Evolutionary conservation across 208 protist species (phyloP).

Genomic region (Trypanosoma melophagium): DNA sequence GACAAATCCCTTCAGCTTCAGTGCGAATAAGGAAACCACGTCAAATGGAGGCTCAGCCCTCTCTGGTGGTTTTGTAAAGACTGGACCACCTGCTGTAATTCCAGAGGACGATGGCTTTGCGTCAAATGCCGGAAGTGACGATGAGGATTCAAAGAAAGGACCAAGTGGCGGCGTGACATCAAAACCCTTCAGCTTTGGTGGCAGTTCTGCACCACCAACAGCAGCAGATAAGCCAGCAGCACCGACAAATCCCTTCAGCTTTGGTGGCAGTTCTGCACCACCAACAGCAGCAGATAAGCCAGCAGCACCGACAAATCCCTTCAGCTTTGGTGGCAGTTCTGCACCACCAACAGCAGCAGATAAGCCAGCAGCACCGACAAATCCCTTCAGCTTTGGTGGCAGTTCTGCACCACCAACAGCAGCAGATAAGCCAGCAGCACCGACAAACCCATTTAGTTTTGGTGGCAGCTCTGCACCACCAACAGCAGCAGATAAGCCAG

Average conservation of each 20-base stretch:
- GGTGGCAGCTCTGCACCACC: slow-evolving; percentile 10
- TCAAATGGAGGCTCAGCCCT: too few species aligned
- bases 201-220: too few species aligned
- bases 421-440: slow-evolving; percentile 1
- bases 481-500: not conserved
- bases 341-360: not conserved
- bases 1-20: too few species aligned
- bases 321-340: too few species aligned
- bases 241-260: too few species aligned
- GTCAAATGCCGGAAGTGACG: slow-evolving; percentile 54
- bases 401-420: slow-evolving; percentile 6
- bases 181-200: too few species aligned
- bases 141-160: slow-evolving; percentile 36
- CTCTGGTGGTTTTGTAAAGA: slow-evolving; percentile 45
- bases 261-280: too few species aligned
- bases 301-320: too few species aligned
- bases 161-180: too few species aligned
- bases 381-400: slow-evolving; percentile 25
- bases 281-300: too few species aligned
- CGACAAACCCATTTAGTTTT: slow-evolving; percentile 23
- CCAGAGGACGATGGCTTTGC: slow-evolving; percentile 71
- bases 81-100: slow-evolving; percentile 56
- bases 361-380: slow-evolving; percentile 7
- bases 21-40: too few species aligned
- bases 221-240: too few species aligned